A percentile compares a stretch with the other conserved stretches of the same genome.
These are phyloP conservation scores for Neospermospora avenae DNA, from an alignment of 2,329 filamentous ascomycete genomes.

Conservation along the genomic window DNA sequence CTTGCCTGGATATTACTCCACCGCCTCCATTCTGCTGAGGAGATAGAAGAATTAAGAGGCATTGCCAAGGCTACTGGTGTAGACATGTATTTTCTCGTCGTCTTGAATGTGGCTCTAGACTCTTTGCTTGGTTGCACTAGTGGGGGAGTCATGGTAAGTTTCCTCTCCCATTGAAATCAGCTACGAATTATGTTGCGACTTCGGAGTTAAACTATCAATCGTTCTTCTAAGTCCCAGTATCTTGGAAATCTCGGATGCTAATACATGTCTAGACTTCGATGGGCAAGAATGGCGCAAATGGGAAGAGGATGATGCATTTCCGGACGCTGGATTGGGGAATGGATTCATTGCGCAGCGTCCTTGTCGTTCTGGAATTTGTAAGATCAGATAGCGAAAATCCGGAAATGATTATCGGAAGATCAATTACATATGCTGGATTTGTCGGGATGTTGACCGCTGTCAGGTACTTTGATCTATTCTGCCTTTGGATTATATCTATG, in stretches of 20 bases:
- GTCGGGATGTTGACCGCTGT: slow-evolving; percentile 51
- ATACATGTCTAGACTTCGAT: neutral
- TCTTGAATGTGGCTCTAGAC: slow-evolving; percentile 61
- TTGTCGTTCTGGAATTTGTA: slow-evolving; percentile 40
- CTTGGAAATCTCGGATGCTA: neutral
- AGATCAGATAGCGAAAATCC: slow-evolving; percentile 32
- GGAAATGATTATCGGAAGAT: slow-evolving; percentile 42
- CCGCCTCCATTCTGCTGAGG: slow-evolving; percentile 50
- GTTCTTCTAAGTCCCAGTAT: neutral
- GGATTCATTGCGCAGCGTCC: slow-evolving; percentile 40
- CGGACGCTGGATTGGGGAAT: slow-evolving; percentile 49
- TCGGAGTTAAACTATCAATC: neutral
- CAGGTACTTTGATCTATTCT: slow-evolving; percentile 29
- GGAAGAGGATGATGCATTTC: slow-evolving; percentile 49
- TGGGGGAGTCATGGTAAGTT: slow-evolving; percentile 40
- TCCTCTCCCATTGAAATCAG: neutral
- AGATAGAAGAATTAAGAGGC: slow-evolving; percentile 58
- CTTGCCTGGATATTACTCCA: slow-evolving; percentile 47
- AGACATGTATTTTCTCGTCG: slow-evolving; percentile 56
- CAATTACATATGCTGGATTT: slow-evolving; percentile 49
- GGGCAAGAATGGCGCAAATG: slow-evolving; percentile 2
- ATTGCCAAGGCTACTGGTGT: slow-evolving; percentile 50
- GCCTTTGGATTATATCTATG: neutral
- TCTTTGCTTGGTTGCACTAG: slow-evolving; percentile 64
- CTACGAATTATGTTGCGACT: neutral